Base-by-base conservation (phyloP, 306 rosid species). In the Fragaria iinumae region DNA sequence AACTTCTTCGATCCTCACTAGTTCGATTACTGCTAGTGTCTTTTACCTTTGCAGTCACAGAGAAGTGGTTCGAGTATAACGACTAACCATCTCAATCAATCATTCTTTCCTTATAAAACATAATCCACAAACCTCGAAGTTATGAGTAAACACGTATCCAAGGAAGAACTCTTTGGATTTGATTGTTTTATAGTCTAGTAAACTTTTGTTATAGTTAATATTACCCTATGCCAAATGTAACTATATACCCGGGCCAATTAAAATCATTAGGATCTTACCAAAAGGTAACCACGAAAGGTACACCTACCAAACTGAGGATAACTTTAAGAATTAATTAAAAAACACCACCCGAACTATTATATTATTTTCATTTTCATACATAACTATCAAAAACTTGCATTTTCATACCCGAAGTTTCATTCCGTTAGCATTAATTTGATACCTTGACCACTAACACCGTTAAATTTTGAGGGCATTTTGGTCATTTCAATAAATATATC, bases 181-280 rank as follows among this genome's bases (percentile, higher is more conserved):
- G 69, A 17, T 44, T 59, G 43, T 59, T 74, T 59, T 44, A 12
- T 17, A 11, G 20, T 74, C 29, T 44, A 59, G 69, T 73, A 67
- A 43, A 25, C 38, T 57, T n/a, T 47, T 57, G 36, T 11, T 43
- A 21, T 14, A 8, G 41, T 73, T 73, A 41, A 73, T 4, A 41
- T 45, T 44, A 29, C 70, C 78, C 78, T 27, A 44, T 25, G 34
- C 70, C 59, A 59, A 41, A 73, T 16, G 43, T 44, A 73, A 41
- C 53, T 57, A 73, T 23, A 14, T 69, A 43, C 18, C 55, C 18
- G 11, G 55, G 16, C 69, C 56, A 74, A 62, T 44, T 6, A 47
- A 17, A 73, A 23, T 13, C 55, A 23, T 39, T 47, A 73, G 12
- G 52, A 49, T 59, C 57, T 41, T 25, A 59, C 13, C 11, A 60